Percentiles rank a stretch among this genome's conserved stretches.
These are phyloP conservation scores for Triticum timopheevii DNA, from an alignment of 176 grass and related monocot genomes.

Conservation along the genomic window DNA sequence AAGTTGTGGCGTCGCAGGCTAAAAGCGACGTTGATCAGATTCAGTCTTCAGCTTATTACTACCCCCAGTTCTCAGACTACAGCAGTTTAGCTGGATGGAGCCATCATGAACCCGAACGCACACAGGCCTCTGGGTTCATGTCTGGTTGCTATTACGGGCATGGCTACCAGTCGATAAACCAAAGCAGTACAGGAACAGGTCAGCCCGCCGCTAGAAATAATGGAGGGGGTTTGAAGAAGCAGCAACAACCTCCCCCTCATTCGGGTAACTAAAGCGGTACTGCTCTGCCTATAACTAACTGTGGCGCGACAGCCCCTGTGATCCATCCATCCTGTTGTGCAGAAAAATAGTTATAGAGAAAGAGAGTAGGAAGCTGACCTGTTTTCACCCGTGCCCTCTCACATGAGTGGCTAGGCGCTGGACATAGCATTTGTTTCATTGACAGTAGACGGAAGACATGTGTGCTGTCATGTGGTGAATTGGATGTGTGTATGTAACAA, in stretches of 20 bases:
- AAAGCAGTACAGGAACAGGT: slow-evolving; percentile 34
- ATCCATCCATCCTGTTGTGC: slow-evolving; percentile 18
- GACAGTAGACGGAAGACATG: slow-evolving; percentile 21
- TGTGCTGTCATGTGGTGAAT: slow-evolving; percentile 3
- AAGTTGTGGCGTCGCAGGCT: slow-evolving; percentile 37
- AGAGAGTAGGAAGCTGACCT: background rate
- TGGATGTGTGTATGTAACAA: slow-evolving; percentile 32
- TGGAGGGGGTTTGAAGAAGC: slow-evolving; percentile 17
- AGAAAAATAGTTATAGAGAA: slow-evolving; percentile 28
- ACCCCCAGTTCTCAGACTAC: slow-evolving; percentile 36
- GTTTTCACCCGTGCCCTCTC: background rate
- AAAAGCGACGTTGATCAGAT: slow-evolving; percentile 52
- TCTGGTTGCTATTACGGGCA: slow-evolving; percentile 48
- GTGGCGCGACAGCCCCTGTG: background rate
- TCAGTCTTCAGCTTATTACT: slow-evolving; percentile 27
- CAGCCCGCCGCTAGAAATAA: slow-evolving; percentile 27
- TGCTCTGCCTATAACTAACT: slow-evolving; percentile 17
- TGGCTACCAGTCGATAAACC: slow-evolving; percentile 46
- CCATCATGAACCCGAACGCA: slow-evolving; percentile 6
- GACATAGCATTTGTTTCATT: slow-evolving; percentile 5
- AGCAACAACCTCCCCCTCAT: slow-evolving; percentile 47
- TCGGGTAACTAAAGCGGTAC: slow-evolving; percentile 55
- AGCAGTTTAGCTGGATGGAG: slow-evolving; percentile 37
- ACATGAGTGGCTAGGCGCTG: background rate
- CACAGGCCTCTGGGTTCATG: slow-evolving; percentile 29